Base-by-base conservation (phyloP, 163 green algal species). In the Coccomyxa subellipsoidea region DNA sequence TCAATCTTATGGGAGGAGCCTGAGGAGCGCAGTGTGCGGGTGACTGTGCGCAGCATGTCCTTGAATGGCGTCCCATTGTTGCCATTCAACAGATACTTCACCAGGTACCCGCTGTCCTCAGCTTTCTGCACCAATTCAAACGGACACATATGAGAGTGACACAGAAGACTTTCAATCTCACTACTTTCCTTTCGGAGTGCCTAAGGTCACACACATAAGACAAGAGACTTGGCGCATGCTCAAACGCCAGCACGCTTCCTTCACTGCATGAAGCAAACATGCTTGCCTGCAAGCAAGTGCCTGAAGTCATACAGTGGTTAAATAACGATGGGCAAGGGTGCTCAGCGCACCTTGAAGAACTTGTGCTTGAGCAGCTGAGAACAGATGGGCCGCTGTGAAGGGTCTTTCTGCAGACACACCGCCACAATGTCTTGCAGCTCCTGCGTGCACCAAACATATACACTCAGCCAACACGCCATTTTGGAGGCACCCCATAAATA, bases 371-470 rank as follows among this genome's bases (percentile, higher is more conserved):
- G 83, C 54, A 96, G 90, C 82, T 93, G 40, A 27, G 85, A 86
- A 5, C 92, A 93, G 2, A 82, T 85, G 7, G 93, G 90, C 8
- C 94, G 87, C 34, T 78, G 27, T 25, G 69, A 38, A 0, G 94
- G 91, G 81, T 97, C 91, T 12, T 93, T 94, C 7, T 84, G 83
- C 18, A 96, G 86, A 69, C 90, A 93, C 8, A 39, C 35, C 54
- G 80, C 76, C 32, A 95, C 78, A 71, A 92, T 87, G 72, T 89
- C 84, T 39, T 81, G 36, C 54, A 92, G 85, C 66, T 90, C 87
- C 34, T 82, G 71, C 71, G 47, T 35, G 34, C 38, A 18, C 47
- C 47, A 6, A 59, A n/a, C n/a, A n/a, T n/a, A n/a, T n/a, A n/a
- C n/a, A n/a, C n/a, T n/a, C n/a, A n/a, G n/a, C n/a, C n/a, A n/a